Evolutionary conservation across 2,329 filamentous ascomycete genomes (phyloP).

Genomic region (Periconia sp.): DNA sequence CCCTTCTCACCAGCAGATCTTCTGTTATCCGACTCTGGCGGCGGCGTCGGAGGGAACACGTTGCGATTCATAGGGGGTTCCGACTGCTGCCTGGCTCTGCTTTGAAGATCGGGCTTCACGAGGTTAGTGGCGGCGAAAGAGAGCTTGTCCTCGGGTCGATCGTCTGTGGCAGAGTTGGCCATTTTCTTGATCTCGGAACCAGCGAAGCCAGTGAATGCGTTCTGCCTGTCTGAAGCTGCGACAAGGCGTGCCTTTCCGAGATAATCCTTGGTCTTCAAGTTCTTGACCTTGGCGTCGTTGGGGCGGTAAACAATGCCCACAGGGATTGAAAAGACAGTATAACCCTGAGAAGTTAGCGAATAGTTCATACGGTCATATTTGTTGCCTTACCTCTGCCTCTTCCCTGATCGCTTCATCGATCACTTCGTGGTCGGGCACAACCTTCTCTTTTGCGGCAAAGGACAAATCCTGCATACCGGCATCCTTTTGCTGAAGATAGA

Average conservation of each 20-base stretch:
- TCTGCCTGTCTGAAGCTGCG: conserved; percentile 78
- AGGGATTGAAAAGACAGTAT: conserved; percentile 97
- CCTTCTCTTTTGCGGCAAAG: conserved; percentile 93
- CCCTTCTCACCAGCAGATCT: conserved; percentile 27
- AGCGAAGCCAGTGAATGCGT: conserved; percentile 80
- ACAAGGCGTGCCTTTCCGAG: conserved; percentile 94
- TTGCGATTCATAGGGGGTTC: conserved; percentile 78
- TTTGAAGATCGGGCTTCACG: conserved; percentile 81
- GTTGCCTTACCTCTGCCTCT: conserved; percentile 72
- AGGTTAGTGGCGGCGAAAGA: conserved; percentile 93
- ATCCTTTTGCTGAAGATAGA: conserved; percentile 90
- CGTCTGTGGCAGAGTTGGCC: conserved; percentile 60
- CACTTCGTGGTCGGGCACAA: conserved; percentile 93
- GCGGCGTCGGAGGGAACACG: conserved; percentile 96
- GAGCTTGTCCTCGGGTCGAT: conserved; percentile 78
- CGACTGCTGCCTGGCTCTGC: conserved; percentile 76
- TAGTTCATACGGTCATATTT: conserved; percentile 24
- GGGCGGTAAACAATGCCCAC: conserved; percentile 94
- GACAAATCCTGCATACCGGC: conserved; percentile 87
- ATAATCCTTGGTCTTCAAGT: conserved; percentile 96
- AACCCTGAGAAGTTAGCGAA: conserved; percentile 62
- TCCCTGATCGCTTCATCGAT: conserved; percentile 96
- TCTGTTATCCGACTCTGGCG: conserved; percentile 78
- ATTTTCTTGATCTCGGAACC: conserved; percentile 78
- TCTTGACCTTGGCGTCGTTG: conserved; percentile 97